Evolutionary conservation across 140 eudicot species (phyloP).

Genomic region (Anethum foeniculum): DNA sequence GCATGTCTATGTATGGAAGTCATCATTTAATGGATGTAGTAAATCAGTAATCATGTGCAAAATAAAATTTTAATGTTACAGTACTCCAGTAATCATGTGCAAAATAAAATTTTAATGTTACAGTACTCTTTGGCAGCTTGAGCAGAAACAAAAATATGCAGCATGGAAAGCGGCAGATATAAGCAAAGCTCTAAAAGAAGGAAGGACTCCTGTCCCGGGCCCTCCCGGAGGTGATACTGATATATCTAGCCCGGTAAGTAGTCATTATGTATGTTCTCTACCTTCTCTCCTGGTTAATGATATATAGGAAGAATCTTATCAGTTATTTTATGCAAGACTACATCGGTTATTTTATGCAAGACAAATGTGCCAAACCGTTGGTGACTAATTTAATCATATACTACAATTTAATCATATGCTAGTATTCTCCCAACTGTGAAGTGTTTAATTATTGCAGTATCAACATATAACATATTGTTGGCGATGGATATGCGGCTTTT

Average conservation of each 20-base stretch:
- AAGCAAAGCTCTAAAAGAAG: slow-evolving; percentile 93
- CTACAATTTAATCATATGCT: neutral
- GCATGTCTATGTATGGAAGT: neutral
- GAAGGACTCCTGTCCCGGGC: slow-evolving; percentile 88
- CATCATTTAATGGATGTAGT: neutral
- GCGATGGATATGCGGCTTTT: neutral
- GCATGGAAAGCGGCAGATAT: slow-evolving; percentile 98
- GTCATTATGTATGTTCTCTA: slow-evolving; percentile 40
- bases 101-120: neutral
- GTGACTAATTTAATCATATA: neutral
- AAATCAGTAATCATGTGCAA: too few relatives aligned
- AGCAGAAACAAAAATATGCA: slow-evolving; percentile 95
- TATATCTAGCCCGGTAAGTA: slow-evolving; percentile 27
- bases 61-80: neutral
- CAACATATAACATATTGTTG: neutral
- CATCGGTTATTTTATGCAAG: neutral
- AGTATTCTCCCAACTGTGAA: neutral
- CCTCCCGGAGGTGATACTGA: slow-evolving; percentile 87
- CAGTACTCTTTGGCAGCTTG: slow-evolving; percentile 44
- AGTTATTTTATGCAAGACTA: neutral
- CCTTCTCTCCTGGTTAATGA: neutral
- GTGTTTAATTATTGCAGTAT: neutral
- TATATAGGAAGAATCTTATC: neutral
- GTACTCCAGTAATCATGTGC: neutral
- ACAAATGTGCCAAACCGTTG: neutral